Percentiles rank a stretch among this genome's conserved stretches.
These are phyloP conservation scores for Lenzites betulinus DNA, from an alignment of 768 basidiomycete species.

Conservation along the genomic window DNA sequence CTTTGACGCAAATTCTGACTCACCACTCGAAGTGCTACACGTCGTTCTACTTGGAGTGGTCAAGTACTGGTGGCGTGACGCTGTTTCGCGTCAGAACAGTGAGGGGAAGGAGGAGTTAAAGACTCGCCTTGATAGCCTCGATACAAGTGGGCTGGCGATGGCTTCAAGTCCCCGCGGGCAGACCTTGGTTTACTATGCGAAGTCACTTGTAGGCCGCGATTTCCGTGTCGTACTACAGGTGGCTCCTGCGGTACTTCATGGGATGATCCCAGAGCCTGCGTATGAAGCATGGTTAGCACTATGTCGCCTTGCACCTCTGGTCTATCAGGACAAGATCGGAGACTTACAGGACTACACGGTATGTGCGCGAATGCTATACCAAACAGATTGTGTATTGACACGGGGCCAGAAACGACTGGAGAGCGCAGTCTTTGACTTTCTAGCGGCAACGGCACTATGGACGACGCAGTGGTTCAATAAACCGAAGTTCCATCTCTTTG, in stretches of 20 bases:
- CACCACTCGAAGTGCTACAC: slow-evolving; percentile 48
- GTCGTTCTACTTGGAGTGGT: slow-evolving; percentile 47
- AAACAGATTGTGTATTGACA: slow-evolving; percentile 4
- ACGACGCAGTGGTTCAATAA: slow-evolving; percentile 30
- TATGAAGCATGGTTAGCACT: slow-evolving; percentile 37
- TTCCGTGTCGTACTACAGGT: slow-evolving; percentile 37
- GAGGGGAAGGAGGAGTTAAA: slow-evolving; percentile 33
- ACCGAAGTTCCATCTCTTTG: slow-evolving; percentile 32
- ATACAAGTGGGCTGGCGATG: slow-evolving; percentile 38
- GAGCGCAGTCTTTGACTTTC: slow-evolving; percentile 23
- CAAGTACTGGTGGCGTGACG: slow-evolving; percentile 52
- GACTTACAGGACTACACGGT: slow-evolving; percentile 28
- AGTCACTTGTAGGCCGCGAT: slow-evolving; percentile 39
- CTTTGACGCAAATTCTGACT: slow-evolving; percentile 45
- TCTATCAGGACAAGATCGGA: slow-evolving; percentile 44
- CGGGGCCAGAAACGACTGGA: too few species aligned
- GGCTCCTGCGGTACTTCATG: slow-evolving; percentile 41
- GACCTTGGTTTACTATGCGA: slow-evolving; percentile 41
- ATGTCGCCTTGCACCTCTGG: slow-evolving; percentile 38
- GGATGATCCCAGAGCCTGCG: slow-evolving; percentile 32
- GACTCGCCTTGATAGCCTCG: slow-evolving; percentile 32
- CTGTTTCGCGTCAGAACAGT: slow-evolving; percentile 22
- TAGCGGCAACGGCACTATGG: slow-evolving; percentile 25
- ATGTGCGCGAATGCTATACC: too few species aligned
- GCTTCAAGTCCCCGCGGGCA: slow-evolving; percentile 30